Conservation (phyloP, 2,329 filamentous ascomycete species). For the Thermothelomyces thermophilus region DNA sequence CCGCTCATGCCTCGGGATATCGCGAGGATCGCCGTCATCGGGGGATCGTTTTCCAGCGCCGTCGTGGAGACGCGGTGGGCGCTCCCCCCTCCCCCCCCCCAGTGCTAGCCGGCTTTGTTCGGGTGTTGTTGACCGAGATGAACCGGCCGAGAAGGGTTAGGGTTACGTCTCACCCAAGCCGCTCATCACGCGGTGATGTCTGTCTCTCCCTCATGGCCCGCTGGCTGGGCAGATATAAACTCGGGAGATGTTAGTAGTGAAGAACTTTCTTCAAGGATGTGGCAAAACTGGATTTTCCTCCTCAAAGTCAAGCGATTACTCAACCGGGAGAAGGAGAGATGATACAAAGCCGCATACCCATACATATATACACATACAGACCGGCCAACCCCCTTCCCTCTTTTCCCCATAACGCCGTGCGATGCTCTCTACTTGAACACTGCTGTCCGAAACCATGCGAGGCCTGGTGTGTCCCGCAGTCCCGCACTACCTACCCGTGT, state of each 20-base stretch:
- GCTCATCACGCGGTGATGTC: no score
- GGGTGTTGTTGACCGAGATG: conserved; percentile 11
- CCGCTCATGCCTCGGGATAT: background rate
- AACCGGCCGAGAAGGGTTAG: conserved; percentile 11
- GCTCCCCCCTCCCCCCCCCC: no score
- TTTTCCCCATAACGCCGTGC: conserved; percentile 3
- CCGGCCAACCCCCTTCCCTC: no score
- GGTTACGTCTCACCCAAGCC: no score
- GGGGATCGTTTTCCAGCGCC: background rate
- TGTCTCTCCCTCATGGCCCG: no score
- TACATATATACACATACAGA: background rate
- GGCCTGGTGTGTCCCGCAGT: no score
- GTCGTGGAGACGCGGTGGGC: conserved; percentile 1
- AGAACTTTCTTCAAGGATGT: no score
- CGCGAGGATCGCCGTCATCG: background rate
- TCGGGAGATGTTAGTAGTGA: no score
- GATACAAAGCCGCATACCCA: background rate
- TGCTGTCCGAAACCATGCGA: background rate
- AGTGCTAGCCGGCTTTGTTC: conserved; percentile 9
- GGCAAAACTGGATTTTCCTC: no score
- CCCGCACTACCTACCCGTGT: background rate
- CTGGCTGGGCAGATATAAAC: no score
- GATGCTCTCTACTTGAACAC: background rate
- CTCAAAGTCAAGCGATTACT: no score
- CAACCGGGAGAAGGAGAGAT: no score